Base-by-base conservation (phyloP, 148 eudicot species). In the Fallopia convolvulus region DNA sequence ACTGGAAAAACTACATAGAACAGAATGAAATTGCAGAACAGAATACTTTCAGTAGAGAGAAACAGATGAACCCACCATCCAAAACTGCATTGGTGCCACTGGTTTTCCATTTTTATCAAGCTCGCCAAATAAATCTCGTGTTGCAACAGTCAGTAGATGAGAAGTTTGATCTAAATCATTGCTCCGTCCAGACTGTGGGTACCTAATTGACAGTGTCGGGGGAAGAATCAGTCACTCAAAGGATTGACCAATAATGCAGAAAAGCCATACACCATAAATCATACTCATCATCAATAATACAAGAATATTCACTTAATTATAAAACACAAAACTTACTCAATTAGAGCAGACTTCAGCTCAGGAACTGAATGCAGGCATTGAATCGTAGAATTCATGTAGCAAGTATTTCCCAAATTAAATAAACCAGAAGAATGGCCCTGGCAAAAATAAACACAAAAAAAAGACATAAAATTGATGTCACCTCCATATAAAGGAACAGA, bases 381-480 rank as follows among this genome's bases (percentile, higher is more conserved):
- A 42, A 95, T 70, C 0, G 99, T 95, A 32, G 99, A 95, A 81
- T 95, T 95, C 99, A 95, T 95, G 84, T 95, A 95, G 75, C 99
- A 95, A 73, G 99, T 95, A 82, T 95, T 92, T 39, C 99, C 99
- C 70, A 95, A 86, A 85, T 95, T 95, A 70, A 84, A 86, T 77
- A 95, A 86, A 21, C 99, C 99, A 78, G 97, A 93, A 33, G 97
- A 91, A 84, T 95, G 96, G 23, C 97, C 99, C 99, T 95, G 86
- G 48, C 81, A 68, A 44, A 56, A 33, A 58, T 44, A 7, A 10
- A 47, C 63, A 2, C n/a, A n/a, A n/a, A n/a, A 3, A 26, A 61
- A 61, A 56, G 63, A 56, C 63, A 20, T 56, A 56, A 56, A 56
- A 58, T 58, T 21, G 66, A 21, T n/a, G 32, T 5, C 66, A 21